Evolutionary conservation across 352 stramenopile genomes (phyloP).

Genomic region (Aphanomyces cochlioides): DNA sequence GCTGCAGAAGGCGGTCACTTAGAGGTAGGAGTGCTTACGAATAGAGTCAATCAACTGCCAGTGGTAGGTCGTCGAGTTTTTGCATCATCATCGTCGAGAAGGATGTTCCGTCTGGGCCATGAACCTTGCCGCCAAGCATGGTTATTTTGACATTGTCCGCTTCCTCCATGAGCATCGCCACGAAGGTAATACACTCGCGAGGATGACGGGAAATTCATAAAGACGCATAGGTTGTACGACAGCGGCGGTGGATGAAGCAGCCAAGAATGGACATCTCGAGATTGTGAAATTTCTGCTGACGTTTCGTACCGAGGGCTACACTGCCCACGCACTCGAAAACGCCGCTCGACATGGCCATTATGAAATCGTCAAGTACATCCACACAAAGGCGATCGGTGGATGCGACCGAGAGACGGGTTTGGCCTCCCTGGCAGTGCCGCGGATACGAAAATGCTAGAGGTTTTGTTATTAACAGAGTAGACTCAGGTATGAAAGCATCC

Average conservation of each 20-base stretch:
- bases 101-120: constrained; percentile 26
- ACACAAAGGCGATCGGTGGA: constrained; percentile 4
- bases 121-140: constrained; percentile 25
- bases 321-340: not conserved
- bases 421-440: constrained; percentile 4
- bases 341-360: constrained; percentile 15
- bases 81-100: constrained; percentile 24
- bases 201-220: not conserved
- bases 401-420: not conserved
- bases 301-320: constrained; percentile 17
- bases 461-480: not conserved
- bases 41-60: constrained; percentile 23
- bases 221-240: constrained; percentile 14
- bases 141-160: constrained; percentile 20
- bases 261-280: constrained; percentile 24
- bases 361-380: constrained; percentile 18
- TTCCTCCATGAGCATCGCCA: constrained; percentile 26
- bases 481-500: too few relatives aligned
- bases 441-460: constrained; percentile 11
- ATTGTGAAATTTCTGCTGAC: constrained; percentile 22
- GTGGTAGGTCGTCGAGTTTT: constrained; percentile 26
- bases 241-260: constrained; percentile 15
- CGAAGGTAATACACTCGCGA: constrained; percentile 18
- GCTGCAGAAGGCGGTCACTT: constrained; percentile 26
- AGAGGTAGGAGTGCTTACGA: constrained; percentile 15